Evolutionary conservation across 495 filamentous ascomycete genomes (phyloP).

Genomic region (Immersiella caudata): DNA sequence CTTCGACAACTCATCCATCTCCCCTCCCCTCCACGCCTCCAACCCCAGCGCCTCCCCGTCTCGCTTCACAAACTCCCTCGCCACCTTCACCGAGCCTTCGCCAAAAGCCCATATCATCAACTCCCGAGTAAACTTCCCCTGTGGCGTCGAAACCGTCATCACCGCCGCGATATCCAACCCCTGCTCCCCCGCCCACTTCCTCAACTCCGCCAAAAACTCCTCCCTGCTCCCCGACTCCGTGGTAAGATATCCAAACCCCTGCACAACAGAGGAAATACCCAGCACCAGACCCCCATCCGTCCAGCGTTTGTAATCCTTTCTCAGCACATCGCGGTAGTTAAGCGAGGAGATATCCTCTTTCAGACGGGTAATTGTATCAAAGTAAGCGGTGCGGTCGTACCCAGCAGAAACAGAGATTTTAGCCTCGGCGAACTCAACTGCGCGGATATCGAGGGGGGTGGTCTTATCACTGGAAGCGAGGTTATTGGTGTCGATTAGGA

Average conservation of each 20-base stretch:
- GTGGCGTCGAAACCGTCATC: conserved; percentile 70
- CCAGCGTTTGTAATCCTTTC: conserved; percentile 96
- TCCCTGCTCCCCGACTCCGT: conserved; percentile 54
- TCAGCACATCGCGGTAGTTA: conserved; percentile 70
- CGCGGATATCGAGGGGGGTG: conserved; percentile 66
- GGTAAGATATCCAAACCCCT: conserved; percentile 64
- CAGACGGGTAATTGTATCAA: conserved; percentile 60
- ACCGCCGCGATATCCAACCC: conserved; percentile 67
- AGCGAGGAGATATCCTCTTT: conserved; percentile 74
- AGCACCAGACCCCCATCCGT: conserved; percentile 59
- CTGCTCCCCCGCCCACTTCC: conserved; percentile 58
- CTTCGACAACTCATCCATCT: conserved; percentile 48
- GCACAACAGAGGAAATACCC: conserved; percentile 76
- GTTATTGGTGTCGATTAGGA: conserved; percentile 84
- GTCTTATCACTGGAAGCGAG: conserved; percentile 71
- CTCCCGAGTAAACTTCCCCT: conserved; percentile 68
- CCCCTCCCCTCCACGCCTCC: conserved; percentile 52
- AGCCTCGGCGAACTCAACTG: conserved; percentile 65
- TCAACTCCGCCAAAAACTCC: conserved; percentile 38
- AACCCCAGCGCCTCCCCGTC: conserved; percentile 57
- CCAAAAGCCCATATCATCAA: conserved; percentile 68
- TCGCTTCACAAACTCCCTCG: conserved; percentile 56
- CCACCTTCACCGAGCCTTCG: conserved; percentile 46
- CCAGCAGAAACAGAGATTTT: conserved; percentile 29
- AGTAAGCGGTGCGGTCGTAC: conserved; percentile 65